phyloP scores from a whole-genome alignment of 2,329 filamentous ascomycete species.

The Colletotrichum simmondsii region DNA sequence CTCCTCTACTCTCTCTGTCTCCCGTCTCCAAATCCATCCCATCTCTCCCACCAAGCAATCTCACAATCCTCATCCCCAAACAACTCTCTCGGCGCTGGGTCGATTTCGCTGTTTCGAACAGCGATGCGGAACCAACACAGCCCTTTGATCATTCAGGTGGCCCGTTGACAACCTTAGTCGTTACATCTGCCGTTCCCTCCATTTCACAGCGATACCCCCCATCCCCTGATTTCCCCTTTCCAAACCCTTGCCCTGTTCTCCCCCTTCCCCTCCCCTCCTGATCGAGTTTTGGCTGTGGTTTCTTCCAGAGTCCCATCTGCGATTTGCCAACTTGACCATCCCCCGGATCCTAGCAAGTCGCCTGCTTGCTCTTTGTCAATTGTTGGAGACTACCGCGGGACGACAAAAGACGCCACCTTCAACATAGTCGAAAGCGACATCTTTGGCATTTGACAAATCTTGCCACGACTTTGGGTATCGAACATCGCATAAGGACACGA shows the following conservation, averaged over 20 bases:
- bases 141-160: constrained; percentile 16
- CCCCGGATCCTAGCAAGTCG: constrained; percentile 3
- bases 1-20: not conserved
- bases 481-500: constrained; percentile 21
- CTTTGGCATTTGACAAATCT: constrained; percentile 9
- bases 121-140: constrained; percentile 23
- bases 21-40: not conserved
- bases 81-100: constrained; percentile 35
- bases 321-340: not conserved
- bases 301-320: not conserved
- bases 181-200: constrained; percentile 20
- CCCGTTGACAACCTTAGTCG: constrained; percentile 11
- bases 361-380: not conserved
- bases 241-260: constrained; percentile 28
- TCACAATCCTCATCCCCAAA: constrained; percentile 23
- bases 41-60: not conserved
- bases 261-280: not conserved
- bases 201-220: constrained; percentile 28
- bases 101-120: constrained; percentile 18
- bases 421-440: not conserved
- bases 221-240: constrained; percentile 18
- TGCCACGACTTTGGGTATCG: not conserved
- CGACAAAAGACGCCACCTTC: constrained; percentile 3
- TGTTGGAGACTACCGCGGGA: constrained; percentile 1
- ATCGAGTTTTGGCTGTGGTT: constrained; percentile 1